Evolutionary conservation across 2,329 filamentous ascomycete genomes (phyloP).

Genomic region (Coniosporium tulheliwenetii): DNA sequence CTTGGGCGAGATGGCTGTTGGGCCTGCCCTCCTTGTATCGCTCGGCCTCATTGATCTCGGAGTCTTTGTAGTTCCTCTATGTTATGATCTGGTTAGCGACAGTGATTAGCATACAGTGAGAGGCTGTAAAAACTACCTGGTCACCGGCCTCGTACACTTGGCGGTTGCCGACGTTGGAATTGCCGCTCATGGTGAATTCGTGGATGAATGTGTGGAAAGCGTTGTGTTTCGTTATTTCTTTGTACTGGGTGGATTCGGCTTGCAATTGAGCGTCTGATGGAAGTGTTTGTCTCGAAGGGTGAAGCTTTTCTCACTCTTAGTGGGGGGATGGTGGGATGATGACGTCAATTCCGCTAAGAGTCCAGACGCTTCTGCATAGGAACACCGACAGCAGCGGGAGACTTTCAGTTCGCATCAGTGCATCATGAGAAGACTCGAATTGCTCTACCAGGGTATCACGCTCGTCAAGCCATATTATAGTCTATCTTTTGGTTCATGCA

Average conservation of each 20-base stretch:
- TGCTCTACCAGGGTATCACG: no score
- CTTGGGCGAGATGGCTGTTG: constrained; percentile 51
- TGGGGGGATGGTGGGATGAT: no score
- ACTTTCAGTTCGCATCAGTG: no score
- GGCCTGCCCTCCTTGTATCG: constrained; percentile 58
- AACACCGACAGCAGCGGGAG: no score
- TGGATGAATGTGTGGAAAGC: background rate
- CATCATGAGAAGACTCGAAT: no score
- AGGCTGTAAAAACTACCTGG: background rate
- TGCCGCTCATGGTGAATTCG: constrained; percentile 29
- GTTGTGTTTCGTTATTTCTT: background rate
- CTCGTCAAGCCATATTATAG: no score
- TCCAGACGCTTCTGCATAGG: no score
- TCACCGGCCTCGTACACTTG: constrained; percentile 62
- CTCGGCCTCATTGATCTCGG: constrained; percentile 33
- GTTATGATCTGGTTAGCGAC: constrained; percentile 1
- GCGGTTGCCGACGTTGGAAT: constrained; percentile 50
- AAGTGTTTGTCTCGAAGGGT: no score
- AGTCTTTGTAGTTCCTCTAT: constrained; percentile 40
- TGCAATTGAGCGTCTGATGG: no score
- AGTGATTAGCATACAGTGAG: background rate
- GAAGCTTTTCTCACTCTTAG: no score
- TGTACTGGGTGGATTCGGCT: background rate
- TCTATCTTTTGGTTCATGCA: no score
- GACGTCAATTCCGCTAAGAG: no score